Conservation (phyloP, 352 stramenopile species). For the Pythium monospermum region DNA sequence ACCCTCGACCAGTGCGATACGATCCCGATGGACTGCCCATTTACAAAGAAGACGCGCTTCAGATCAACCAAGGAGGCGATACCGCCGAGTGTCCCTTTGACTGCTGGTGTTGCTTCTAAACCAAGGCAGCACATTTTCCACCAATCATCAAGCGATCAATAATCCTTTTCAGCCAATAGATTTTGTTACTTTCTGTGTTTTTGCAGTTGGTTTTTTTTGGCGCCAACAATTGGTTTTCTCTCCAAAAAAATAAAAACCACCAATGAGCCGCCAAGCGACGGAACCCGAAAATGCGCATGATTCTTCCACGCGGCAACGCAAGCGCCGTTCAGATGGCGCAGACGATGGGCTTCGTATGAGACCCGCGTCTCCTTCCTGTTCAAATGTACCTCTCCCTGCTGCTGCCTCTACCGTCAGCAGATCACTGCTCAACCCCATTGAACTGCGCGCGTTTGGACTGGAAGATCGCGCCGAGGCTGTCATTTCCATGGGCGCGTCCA, state of each 20-base stretch:
- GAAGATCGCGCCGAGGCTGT: slow-evolving; percentile 75
- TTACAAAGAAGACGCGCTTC: slow-evolving; percentile 79
- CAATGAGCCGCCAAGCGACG: not conserved
- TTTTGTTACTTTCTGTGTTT: not conserved
- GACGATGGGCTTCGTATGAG: slow-evolving; percentile 6
- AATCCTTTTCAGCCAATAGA: slow-evolving; percentile 17
- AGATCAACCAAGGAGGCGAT: slow-evolving; percentile 79
- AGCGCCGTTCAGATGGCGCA: slow-evolving; percentile 17
- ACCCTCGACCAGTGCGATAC: slow-evolving; percentile 76
- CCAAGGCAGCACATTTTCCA: slow-evolving; percentile 13
- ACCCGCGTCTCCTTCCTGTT: not conserved
- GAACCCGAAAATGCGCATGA: not conserved
- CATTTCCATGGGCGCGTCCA: slow-evolving; percentile 36
- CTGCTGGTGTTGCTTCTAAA: slow-evolving; percentile 89
- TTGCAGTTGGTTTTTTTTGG: too few species aligned
- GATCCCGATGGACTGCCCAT: slow-evolving; percentile 84
- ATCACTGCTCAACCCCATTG: slow-evolving; percentile 17
- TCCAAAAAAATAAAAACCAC: too few species aligned
- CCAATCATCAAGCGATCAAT: slow-evolving; percentile 14
- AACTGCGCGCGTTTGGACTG: slow-evolving; percentile 65
- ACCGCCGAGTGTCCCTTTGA: slow-evolving; percentile 87
- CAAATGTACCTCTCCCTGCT: not conserved
- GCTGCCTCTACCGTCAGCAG: not conserved
- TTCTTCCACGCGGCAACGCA: slow-evolving; percentile 6
- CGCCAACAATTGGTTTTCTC: not conserved